Evolutionary conservation across 768 basidiomycete species (phyloP).

Genomic region (Paxillus ammoniavirescens): DNA sequence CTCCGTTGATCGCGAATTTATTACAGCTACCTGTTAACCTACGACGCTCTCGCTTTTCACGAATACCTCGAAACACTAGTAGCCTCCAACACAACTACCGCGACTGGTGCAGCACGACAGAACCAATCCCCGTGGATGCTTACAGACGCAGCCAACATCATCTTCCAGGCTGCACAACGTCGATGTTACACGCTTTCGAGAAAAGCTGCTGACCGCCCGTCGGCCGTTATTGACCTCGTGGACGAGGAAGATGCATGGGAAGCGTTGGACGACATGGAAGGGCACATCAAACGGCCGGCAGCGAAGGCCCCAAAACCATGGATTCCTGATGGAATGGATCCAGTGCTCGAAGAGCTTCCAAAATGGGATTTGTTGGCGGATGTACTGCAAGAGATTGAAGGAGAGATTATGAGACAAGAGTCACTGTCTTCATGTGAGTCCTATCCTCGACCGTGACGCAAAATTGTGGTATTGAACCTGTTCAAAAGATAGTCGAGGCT

Average conservation of each 20-base stretch:
- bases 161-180: conserved; percentile 77
- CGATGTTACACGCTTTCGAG: conserved; percentile 68
- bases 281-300: conserved; percentile 3
- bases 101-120: conserved; percentile 53
- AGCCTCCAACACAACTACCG: conserved; percentile 52
- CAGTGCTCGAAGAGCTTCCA: conserved; percentile 89
- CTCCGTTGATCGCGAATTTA: neutral
- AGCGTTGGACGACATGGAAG: conserved; percentile 55
- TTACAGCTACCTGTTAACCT: conserved; percentile 69
- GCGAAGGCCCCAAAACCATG: conserved; percentile 37
- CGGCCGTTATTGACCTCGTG: conserved; percentile 39
- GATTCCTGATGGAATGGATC: conserved; percentile 77
- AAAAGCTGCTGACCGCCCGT: conserved; percentile 17
- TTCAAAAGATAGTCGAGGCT: conserved; percentile 44
- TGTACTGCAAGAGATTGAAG: conserved; percentile 88
- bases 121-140: conserved; percentile 88
- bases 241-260: conserved; percentile 79
- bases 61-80: conserved; percentile 88
- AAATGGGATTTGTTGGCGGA: conserved; percentile 89
- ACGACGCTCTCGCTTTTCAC: conserved; percentile 89
- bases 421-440: conserved; percentile 28
- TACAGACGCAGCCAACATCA: conserved; percentile 85
- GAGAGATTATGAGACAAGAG: conserved; percentile 70
- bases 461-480: neutral
- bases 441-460: neutral